Conservation (phyloP, 2,329 filamentous ascomycete species). For the Botrytis aclada region DNA sequence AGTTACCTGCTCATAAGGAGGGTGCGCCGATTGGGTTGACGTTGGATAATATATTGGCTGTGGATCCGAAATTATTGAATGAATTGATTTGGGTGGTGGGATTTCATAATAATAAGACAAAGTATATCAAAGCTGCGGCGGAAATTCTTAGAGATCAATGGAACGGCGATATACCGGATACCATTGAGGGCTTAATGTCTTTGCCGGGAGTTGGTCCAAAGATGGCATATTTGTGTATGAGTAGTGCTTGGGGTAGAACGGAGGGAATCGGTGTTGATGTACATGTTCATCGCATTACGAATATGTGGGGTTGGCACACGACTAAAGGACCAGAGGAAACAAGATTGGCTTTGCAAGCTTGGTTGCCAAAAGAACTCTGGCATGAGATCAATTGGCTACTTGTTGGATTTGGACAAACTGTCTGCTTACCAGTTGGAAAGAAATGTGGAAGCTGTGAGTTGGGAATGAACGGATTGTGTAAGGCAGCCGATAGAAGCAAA, state of each 20-base stretch:
- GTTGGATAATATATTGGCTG: slow-evolving; percentile 59
- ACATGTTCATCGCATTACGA: slow-evolving; percentile 73
- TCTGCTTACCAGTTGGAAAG: slow-evolving; percentile 62
- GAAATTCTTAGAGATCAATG: slow-evolving; percentile 59
- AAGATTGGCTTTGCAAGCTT: slow-evolving; percentile 58
- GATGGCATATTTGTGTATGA: slow-evolving; percentile 71
- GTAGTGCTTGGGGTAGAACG: slow-evolving; percentile 63
- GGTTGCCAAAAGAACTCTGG: slow-evolving; percentile 69
- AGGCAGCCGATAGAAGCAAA: slow-evolving; percentile 64
- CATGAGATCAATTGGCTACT: slow-evolving; percentile 72
- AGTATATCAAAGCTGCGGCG: slow-evolving; percentile 64
- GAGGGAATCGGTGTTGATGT: slow-evolving; percentile 61
- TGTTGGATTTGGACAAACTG: slow-evolving; percentile 70
- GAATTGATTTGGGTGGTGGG: slow-evolving; percentile 65
- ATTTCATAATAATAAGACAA: slow-evolving; percentile 74
- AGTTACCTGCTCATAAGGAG: slow-evolving; percentile 46
- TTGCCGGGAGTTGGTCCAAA: slow-evolving; percentile 71
- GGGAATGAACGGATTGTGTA: slow-evolving; percentile 72
- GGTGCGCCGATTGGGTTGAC: slow-evolving; percentile 49
- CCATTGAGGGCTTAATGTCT: slow-evolving; percentile 59
- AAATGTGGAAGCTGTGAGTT: slow-evolving; percentile 85
- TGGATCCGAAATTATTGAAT: slow-evolving; percentile 58
- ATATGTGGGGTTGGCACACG: slow-evolving; percentile 68
- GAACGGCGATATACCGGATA: slow-evolving; percentile 63
- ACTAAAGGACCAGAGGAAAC: slow-evolving; percentile 68